Evolutionary conservation across 129 eudicot species (phyloP).

Genomic region (Flaveria trinervia): DNA sequence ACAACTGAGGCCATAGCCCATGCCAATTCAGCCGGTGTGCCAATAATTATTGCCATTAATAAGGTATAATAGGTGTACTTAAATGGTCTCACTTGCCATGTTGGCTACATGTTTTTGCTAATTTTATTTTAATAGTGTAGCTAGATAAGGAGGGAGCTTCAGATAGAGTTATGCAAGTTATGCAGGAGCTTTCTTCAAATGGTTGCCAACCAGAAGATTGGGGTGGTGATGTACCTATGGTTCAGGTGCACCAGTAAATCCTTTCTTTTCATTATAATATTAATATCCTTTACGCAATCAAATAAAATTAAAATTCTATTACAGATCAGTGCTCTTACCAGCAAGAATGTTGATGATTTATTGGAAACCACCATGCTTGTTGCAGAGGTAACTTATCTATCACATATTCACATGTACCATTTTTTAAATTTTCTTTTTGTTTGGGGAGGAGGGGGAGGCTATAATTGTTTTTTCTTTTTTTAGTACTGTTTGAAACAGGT

Average conservation of each 20-base stretch:
- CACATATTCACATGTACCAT: neutral
- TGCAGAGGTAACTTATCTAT: conserved; percentile 68
- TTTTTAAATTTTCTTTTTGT: too few relatives aligned
- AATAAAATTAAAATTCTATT: neutral
- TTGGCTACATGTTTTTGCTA: neutral
- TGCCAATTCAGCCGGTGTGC: conserved; percentile 98
- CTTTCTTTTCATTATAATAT: conserved; percentile 1
- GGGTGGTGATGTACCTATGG: conserved; percentile 98
- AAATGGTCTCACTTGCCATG: conserved; percentile 5
- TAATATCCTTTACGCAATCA: neutral
- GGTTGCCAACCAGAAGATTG: conserved; percentile 95
- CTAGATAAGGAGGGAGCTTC: conserved; percentile 95
- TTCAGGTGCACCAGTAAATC: conserved; percentile 57
- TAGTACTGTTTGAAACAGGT: neutral
- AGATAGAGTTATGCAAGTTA: conserved; percentile 85
- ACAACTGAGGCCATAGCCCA: conserved; percentile 97
- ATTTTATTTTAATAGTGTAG: conserved; percentile 35
- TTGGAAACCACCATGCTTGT: conserved; percentile 93
- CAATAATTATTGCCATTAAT: conserved; percentile 81
- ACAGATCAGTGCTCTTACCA: conserved; percentile 97
- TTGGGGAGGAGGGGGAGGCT: too few relatives aligned
- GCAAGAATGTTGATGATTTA: conserved; percentile 78
- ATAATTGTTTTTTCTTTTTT: too few relatives aligned
- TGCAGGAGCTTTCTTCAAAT: conserved; percentile 88
- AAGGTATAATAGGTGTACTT: conserved; percentile 50